A percentile compares a stretch with the other conserved stretches of the same genome.
Conservation (phyloP, 106 monocot genomes). For the Dendrobium chrysotoxum region DNA sequence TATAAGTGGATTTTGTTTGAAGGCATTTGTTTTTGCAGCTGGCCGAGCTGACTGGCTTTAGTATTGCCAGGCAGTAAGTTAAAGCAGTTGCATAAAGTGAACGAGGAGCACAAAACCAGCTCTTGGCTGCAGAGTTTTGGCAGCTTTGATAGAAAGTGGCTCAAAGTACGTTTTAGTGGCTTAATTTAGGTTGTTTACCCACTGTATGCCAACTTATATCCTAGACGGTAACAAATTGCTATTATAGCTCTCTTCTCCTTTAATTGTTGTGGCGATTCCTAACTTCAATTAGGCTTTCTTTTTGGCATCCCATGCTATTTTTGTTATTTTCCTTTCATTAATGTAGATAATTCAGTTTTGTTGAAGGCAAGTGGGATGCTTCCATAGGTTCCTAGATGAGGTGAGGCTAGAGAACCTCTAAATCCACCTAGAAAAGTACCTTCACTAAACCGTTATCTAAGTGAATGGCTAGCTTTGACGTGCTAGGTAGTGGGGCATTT, state of each 20-base stretch:
- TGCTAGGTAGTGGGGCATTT: background rate
- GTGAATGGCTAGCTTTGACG: background rate
- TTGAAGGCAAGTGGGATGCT: background rate
- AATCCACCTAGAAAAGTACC: background rate
- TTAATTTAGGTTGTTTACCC: background rate
- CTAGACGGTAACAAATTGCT: background rate
- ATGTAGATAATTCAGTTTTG: background rate
- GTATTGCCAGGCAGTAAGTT: slow-evolving; percentile 68
- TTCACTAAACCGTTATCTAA: background rate
- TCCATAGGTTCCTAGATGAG: too few species aligned
- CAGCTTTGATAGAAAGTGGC: slow-evolving; percentile 16
- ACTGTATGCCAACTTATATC: background rate
- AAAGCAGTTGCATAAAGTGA: slow-evolving; percentile 61
- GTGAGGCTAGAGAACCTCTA: too few species aligned
- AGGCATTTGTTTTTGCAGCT: slow-evolving; percentile 39
- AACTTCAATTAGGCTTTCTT: background rate
- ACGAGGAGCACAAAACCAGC: slow-evolving; percentile 44
- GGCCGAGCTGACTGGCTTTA: slow-evolving; percentile 81
- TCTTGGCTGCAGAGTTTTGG: slow-evolving; percentile 51
- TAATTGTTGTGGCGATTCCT: background rate
- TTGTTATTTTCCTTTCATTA: background rate
- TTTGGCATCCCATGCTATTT: background rate
- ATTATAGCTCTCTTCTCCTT: background rate
- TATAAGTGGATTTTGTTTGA: background rate
- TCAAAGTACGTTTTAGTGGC: slow-evolving; percentile 5